Percentiles rank a stretch among this genome's conserved stretches.
Evolutionary conservation across 23 red algal genomes (phyloP).

Genomic region (Gracilaria caudata): DNA sequence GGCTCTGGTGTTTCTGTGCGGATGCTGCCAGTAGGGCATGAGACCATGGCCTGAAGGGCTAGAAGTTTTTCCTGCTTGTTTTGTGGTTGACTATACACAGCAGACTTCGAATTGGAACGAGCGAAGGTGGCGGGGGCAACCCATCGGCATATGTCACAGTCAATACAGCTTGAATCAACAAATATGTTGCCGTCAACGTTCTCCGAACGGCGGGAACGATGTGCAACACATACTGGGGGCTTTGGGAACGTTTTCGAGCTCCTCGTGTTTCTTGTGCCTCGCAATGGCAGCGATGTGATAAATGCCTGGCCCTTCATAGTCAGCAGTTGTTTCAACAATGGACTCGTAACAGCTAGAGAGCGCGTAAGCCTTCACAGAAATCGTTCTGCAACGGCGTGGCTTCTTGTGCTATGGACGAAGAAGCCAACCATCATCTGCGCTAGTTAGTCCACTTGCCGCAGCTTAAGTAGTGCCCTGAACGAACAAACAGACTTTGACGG

Average conservation of each 20-base stretch:
- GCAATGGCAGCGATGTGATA: neutral
- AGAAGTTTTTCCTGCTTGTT: slow-evolving; percentile 18
- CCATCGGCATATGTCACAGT: slow-evolving; percentile 85
- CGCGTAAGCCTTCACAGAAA: neutral
- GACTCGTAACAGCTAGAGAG: neutral
- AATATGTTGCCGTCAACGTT: slow-evolving; percentile 79
- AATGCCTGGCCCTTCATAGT: neutral
- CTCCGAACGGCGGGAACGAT: slow-evolving; percentile 44
- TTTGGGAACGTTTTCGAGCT: neutral
- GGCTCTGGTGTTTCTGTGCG: slow-evolving; percentile 43
- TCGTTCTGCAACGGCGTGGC: neutral
- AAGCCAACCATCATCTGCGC: neutral
- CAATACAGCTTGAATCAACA: slow-evolving; percentile 86
- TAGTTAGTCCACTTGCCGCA: too few species aligned
- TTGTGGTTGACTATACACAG: slow-evolving; percentile 70
- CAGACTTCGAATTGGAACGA: slow-evolving; percentile 36
- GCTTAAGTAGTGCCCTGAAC: too few species aligned
- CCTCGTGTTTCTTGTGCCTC: neutral
- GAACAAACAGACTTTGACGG: too few species aligned
- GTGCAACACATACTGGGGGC: neutral
- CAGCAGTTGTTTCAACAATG: neutral
- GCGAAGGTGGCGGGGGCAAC: slow-evolving; percentile 70
- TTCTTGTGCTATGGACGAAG: neutral
- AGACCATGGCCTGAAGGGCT: slow-evolving; percentile 69
- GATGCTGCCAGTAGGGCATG: slow-evolving; percentile 87